phyloP scores from a whole-genome alignment of 2,329 filamentous ascomycete species.

The Aspergillus thermomutatus region DNA sequence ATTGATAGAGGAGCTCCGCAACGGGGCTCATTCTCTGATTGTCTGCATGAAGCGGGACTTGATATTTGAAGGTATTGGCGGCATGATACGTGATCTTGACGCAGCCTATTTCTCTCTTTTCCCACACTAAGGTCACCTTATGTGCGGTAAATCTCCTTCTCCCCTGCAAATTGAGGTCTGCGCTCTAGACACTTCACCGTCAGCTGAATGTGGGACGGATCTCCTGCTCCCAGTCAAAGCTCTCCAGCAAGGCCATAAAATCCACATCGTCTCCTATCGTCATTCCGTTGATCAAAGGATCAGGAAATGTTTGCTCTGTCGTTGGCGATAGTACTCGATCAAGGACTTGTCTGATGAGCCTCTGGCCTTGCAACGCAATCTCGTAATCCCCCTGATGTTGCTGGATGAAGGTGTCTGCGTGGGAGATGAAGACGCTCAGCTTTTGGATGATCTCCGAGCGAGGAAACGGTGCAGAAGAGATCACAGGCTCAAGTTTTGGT shows the following conservation, averaged over 20 bases:
- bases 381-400: conserved; percentile 11
- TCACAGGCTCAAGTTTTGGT: not conserved
- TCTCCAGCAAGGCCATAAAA: conserved; percentile 14
- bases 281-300: not conserved
- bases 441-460: conserved; percentile 22
- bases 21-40: conserved; percentile 15
- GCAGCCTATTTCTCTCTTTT: conserved; percentile 13
- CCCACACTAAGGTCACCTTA: not conserved
- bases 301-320: not conserved
- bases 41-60: conserved; percentile 15
- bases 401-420: conserved; percentile 10
- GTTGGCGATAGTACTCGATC: conserved; percentile 12
- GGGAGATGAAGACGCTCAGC: conserved; percentile 17
- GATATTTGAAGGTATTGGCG: conserved; percentile 21
- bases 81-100: conserved; percentile 23
- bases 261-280: conserved; percentile 3
- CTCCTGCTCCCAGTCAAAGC: conserved; percentile 17
- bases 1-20: conserved; percentile 20
- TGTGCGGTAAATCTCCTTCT: too few relatives aligned
- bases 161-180: too few relatives aligned
- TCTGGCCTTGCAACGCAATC: conserved; percentile 6
- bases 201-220: conserved; percentile 1
- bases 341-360: conserved; percentile 13
- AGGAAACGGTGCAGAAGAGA: conserved; percentile 6
- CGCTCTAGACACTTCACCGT: not conserved